Evolutionary conservation across 371 early-diverging fungal species (phyloP).

Genomic region (Circinella minor): DNA sequence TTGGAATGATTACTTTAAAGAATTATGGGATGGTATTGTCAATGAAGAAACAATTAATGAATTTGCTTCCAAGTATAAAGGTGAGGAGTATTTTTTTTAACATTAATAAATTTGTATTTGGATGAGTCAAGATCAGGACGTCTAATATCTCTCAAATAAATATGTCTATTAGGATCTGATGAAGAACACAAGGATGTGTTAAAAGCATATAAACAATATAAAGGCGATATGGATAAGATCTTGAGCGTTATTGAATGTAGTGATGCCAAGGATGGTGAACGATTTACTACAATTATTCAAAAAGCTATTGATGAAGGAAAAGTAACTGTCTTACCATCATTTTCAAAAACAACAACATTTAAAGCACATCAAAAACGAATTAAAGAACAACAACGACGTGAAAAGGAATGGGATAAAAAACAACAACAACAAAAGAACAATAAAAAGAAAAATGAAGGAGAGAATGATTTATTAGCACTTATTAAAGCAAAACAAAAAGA

Average conservation of each 20-base stretch:
- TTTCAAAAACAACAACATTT: slow-evolving; percentile 56
- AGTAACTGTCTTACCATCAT: slow-evolving; percentile 54
- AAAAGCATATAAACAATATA: slow-evolving; percentile 62
- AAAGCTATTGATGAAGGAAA: slow-evolving; percentile 64
- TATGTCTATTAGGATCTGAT: slow-evolving; percentile 63
- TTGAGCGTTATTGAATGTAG: slow-evolving; percentile 68
- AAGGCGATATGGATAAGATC: slow-evolving; percentile 81
- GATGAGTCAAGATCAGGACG: not conserved
- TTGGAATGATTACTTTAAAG: slow-evolving; percentile 85
- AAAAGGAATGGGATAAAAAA: slow-evolving; percentile 48
- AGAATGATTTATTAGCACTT: slow-evolving; percentile 46
- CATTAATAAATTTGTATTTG: too few species aligned
- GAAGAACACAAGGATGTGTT: slow-evolving; percentile 84
- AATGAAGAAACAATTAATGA: slow-evolving; percentile 78
- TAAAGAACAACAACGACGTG: slow-evolving; percentile 56
- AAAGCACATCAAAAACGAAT: slow-evolving; percentile 57
- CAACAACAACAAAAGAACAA: slow-evolving; percentile 51
- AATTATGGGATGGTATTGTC: slow-evolving; percentile 81
- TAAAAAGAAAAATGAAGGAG: slow-evolving; percentile 31
- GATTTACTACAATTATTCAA: slow-evolving; percentile 70
- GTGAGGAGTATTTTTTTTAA: slow-evolving; percentile 26
- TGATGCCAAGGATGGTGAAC: slow-evolving; percentile 67
- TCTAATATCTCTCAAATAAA: not conserved
- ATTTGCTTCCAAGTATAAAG: slow-evolving; percentile 69
- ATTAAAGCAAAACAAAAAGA: slow-evolving; percentile 45